A percentile compares a stretch with the other conserved stretches of the same genome.
Evolutionary conservation across 2,329 filamentous ascomycete genomes (phyloP).

Genomic region (Chaetomium sp.): DNA sequence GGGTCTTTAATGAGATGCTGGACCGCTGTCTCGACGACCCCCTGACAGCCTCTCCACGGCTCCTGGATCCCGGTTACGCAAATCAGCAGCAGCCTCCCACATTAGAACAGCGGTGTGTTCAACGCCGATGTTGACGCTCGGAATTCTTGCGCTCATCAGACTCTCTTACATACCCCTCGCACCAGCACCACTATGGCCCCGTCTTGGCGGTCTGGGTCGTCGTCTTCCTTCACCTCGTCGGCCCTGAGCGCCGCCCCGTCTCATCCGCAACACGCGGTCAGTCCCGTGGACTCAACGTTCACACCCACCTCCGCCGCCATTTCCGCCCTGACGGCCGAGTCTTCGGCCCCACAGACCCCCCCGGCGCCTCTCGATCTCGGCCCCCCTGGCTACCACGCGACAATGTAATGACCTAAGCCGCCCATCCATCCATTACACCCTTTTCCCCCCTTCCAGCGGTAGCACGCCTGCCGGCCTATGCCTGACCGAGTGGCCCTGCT

Average conservation of each 20-base stretch:
- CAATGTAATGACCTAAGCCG: constrained; percentile 36
- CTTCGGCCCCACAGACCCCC: constrained; percentile 36
- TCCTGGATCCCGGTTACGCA: constrained; percentile 2
- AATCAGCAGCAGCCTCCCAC: constrained; percentile 1
- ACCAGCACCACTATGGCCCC: constrained; percentile 21
- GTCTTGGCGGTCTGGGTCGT: constrained; percentile 31
- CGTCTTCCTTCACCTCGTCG: constrained; percentile 44
- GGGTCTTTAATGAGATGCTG: constrained; percentile 8
- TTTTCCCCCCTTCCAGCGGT: neutral
- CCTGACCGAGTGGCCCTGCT: no score
- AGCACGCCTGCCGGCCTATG: no score
- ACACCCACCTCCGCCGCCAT: constrained; percentile 40
- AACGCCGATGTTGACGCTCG: neutral
- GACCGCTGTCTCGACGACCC: neutral
- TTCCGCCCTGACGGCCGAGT: constrained; percentile 35
- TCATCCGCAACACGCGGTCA: constrained; percentile 35
- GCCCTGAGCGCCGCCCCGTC: constrained; percentile 37
- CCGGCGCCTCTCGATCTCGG: constrained; percentile 44
- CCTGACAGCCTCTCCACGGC: constrained; percentile 9
- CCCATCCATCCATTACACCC: constrained; percentile 8
- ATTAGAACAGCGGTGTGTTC: constrained; percentile 6
- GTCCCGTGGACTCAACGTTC: constrained; percentile 40
- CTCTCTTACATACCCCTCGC: no score
- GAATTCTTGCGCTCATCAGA: neutral
- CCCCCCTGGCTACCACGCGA: constrained; percentile 48